Evolutionary conservation across 495 filamentous ascomycete species (phyloP).

Genomic region (Penicillium odoratum): DNA sequence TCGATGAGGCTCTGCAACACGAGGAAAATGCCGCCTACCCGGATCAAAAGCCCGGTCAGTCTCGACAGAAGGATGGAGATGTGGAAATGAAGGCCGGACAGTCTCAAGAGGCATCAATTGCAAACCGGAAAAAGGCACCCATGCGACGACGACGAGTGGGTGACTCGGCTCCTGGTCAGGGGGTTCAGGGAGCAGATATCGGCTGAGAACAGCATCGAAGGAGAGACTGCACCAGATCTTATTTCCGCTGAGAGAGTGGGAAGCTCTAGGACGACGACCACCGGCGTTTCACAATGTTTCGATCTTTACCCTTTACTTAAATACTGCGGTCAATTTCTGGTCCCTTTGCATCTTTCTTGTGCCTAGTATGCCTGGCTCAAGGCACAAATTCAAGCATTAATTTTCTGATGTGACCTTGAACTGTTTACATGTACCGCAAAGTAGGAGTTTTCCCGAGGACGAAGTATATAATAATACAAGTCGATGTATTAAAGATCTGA

Average conservation of each 20-base stretch:
- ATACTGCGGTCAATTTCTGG: neutral
- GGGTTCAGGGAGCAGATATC: conserved; percentile 38
- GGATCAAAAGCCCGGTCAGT: conserved; percentile 20
- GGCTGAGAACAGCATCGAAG: conserved; percentile 13
- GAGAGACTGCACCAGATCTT: neutral
- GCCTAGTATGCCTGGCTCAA: neutral
- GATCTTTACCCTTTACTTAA: neutral
- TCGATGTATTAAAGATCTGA: too few relatives aligned
- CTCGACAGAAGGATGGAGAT: conserved; percentile 54
- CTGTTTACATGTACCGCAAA: too few relatives aligned
- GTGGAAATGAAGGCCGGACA: conserved; percentile 35
- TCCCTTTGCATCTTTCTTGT: neutral
- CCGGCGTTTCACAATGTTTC: neutral
- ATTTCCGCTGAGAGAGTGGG: neutral
- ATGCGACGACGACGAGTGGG: conserved; percentile 46
- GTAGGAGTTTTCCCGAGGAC: too few relatives aligned
- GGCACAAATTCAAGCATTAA: neutral
- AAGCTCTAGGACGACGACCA: neutral
- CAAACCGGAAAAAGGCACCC: conserved; percentile 51
- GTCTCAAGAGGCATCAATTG: conserved; percentile 40
- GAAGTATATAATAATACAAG: too few relatives aligned
- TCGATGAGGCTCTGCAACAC: conserved; percentile 65
- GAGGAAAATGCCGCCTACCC: conserved; percentile 5
- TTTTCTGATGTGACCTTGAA: neutral
- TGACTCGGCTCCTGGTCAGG: conserved; percentile 29